phyloP scores from a whole-genome alignment of 1,139 yeast genomes.

The Nadsonia commutata region DNA sequence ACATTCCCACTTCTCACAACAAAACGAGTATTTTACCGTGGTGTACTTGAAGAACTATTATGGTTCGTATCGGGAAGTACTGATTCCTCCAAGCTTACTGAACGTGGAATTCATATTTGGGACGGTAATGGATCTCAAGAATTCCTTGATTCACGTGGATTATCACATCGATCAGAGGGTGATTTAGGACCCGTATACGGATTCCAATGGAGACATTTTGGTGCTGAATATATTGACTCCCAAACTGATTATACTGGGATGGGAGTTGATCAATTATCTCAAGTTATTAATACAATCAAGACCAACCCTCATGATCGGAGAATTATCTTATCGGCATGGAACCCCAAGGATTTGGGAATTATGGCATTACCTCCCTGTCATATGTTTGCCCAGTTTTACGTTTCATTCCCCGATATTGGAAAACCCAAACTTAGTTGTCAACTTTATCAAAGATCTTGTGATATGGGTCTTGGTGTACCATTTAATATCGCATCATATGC shows the following conservation, averaged over 20 bases:
- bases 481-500: constrained; percentile 96
- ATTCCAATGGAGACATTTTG: constrained; percentile 98
- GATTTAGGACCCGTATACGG: constrained; percentile 98
- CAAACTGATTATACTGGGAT: constrained; percentile 74
- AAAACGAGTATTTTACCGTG: constrained; percentile 80
- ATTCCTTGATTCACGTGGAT: constrained; percentile 70
- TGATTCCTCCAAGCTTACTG: constrained; percentile 64
- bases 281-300: constrained; percentile 64
- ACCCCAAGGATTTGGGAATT: constrained; percentile 79
- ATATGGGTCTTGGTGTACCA: constrained; percentile 98
- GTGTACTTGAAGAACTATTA: constrained; percentile 71
- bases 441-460: constrained; percentile 94
- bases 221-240: constrained; percentile 78
- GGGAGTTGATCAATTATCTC: constrained; percentile 81
- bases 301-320: constrained; percentile 89
- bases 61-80: constrained; percentile 93
- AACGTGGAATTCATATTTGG: constrained; percentile 88
- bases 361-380: constrained; percentile 99
- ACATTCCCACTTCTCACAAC: constrained; percentile 82
- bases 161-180: constrained; percentile 70
- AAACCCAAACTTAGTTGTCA: constrained; percentile 70
- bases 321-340: constrained; percentile 94
- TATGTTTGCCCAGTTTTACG: constrained; percentile 90
- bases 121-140: constrained; percentile 98
- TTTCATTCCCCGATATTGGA: constrained; percentile 47